These are phyloP conservation scores for Dinochytrium kinnereticum DNA, from an alignment of 371 early-diverging fungal genomes.

Conservation along the genomic window DNA sequence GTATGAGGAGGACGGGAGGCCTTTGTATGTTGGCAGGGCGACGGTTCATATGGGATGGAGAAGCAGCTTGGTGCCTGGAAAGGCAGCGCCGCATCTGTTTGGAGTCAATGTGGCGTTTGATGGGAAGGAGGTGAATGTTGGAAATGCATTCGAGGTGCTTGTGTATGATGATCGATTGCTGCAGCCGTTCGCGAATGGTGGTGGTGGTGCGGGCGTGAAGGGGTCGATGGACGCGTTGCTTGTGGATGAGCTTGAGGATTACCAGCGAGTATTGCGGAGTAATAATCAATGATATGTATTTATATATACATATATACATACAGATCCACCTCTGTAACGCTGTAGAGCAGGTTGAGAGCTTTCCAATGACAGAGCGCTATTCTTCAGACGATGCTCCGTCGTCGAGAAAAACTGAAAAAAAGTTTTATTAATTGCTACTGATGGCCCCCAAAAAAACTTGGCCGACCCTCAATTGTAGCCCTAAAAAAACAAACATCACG, in stretches of 20 bases:
- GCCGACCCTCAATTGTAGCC: too few relatives aligned
- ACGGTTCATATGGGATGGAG: slow-evolving; percentile 5
- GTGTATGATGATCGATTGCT: slow-evolving; percentile 23
- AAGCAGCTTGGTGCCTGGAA: slow-evolving; percentile 21
- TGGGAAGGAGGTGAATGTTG: slow-evolving; percentile 11
- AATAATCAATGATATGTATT: too few relatives aligned
- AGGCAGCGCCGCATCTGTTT: slow-evolving; percentile 22
- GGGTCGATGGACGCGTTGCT: too few relatives aligned
- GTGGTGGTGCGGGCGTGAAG: background rate
- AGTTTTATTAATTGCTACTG: too few relatives aligned
- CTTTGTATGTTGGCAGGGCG: slow-evolving; percentile 24
- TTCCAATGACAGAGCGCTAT: too few relatives aligned
- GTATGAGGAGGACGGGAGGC: slow-evolving; percentile 25
- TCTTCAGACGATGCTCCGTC: too few relatives aligned
- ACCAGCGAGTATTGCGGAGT: slow-evolving; percentile 4
- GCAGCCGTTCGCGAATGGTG: background rate
- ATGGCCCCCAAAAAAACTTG: too few relatives aligned
- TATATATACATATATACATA: too few relatives aligned
- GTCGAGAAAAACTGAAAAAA: too few relatives aligned
- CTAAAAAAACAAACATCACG: too few relatives aligned
- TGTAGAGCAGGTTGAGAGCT: too few relatives aligned
- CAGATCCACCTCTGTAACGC: too few relatives aligned
- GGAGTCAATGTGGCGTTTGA: slow-evolving; percentile 27
- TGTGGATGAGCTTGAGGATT: slow-evolving; percentile 13
- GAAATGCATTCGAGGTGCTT: slow-evolving; percentile 21